Evolutionary conservation across 2,329 filamentous ascomycete genomes (phyloP).

Genomic region (Helotiales sp.): DNA sequence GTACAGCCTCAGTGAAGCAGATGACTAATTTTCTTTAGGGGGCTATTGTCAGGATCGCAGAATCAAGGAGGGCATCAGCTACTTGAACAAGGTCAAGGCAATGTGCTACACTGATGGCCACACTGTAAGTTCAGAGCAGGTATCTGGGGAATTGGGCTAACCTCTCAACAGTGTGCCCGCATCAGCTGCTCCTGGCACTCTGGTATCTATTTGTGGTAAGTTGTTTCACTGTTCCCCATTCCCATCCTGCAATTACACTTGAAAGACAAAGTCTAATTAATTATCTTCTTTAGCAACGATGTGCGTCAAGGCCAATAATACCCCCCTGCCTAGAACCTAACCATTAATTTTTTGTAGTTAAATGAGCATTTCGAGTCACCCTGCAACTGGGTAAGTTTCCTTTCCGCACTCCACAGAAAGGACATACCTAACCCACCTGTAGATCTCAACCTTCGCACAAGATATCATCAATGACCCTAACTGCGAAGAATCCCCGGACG

Average conservation of each 20-base stretch:
- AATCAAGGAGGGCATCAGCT: neutral
- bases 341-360: neutral
- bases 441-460: neutral
- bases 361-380: neutral
- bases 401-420: neutral
- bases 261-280: neutral
- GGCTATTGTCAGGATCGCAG: neutral
- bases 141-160: neutral
- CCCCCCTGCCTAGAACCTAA: neutral
- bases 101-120: neutral
- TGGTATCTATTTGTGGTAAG: conserved; percentile 1
- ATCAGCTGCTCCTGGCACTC: conserved; percentile 6
- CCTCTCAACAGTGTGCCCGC: neutral
- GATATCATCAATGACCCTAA: neutral
- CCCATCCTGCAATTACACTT: too few species aligned
- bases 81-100: conserved; percentile 8
- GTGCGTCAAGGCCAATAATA: too few species aligned
- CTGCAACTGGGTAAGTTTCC: conserved; percentile 3
- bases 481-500: neutral
- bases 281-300: neutral
- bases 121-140: neutral
- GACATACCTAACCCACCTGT: neutral
- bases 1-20: neutral
- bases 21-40: neutral
- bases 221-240: neutral